A percentile compares a stretch with the other conserved stretches of the same genome.
Conservation (phyloP, 2,329 filamentous ascomycete species). For the Aspergillus felis region DNA sequence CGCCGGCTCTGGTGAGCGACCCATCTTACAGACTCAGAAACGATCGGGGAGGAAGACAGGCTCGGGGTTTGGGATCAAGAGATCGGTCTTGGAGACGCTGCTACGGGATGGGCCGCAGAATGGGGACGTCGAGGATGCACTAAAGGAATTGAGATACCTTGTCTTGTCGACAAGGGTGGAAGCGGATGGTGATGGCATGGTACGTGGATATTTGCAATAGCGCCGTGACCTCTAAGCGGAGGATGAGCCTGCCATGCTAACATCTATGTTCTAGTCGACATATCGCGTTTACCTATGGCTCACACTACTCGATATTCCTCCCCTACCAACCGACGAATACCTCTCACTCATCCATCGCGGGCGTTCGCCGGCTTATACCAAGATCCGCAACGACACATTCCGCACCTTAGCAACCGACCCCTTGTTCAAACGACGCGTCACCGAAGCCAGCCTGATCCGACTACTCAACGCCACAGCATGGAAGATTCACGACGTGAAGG, state of each 20-base stretch:
- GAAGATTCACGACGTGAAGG: conserved; percentile 77
- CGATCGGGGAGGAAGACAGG: conserved; percentile 43
- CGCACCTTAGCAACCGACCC: conserved; percentile 94
- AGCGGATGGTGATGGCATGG: conserved; percentile 52
- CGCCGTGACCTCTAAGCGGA: background rate
- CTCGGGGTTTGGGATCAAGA: conserved; percentile 42
- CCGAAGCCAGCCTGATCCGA: conserved; percentile 89
- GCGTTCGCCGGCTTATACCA: conserved; percentile 89
- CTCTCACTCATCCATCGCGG: conserved; percentile 87
- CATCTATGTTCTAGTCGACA: conserved; percentile 61
- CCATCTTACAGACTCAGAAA: conserved; percentile 24
- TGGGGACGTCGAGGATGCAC: conserved; percentile 52
- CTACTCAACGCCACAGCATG: conserved; percentile 93
- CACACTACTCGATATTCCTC: conserved; percentile 81
- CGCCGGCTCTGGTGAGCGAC: conserved; percentile 47
- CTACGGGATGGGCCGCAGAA: conserved; percentile 75
- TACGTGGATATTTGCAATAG: conserved; percentile 20
- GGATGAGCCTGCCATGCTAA: conserved; percentile 2
- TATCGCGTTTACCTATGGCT: conserved; percentile 95
- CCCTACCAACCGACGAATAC: conserved; percentile 82
- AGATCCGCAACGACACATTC: conserved; percentile 98
- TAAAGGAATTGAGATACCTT: conserved; percentile 47
- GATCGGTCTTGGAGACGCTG: conserved; percentile 64
- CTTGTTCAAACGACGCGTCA: conserved; percentile 92
- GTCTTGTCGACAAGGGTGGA: conserved; percentile 49